phyloP scores from a whole-genome alignment of 1,284 basidiomycete genomes.

The Lignosus rhinocerotis region DNA sequence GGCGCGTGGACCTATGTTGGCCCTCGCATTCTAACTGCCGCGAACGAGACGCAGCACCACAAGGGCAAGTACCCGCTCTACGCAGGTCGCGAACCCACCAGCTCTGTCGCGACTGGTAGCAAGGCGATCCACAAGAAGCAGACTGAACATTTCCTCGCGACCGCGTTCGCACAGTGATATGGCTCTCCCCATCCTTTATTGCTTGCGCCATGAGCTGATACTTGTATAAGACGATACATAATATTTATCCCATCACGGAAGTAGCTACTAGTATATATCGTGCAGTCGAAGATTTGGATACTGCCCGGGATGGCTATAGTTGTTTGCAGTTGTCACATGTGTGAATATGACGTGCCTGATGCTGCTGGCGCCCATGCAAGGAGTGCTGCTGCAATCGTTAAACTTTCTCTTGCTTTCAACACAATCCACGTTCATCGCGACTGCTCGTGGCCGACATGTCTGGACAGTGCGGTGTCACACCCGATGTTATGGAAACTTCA shows the following conservation, averaged over 20 bases:
- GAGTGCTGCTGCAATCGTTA: neutral
- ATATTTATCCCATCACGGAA: neutral
- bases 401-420: neutral
- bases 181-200: too few species aligned
- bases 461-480: neutral
- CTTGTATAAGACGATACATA: neutral
- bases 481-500: neutral
- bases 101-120: constrained; percentile 89
- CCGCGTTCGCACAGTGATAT: constrained; percentile 45
- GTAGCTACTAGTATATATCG: neutral
- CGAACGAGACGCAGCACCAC: constrained; percentile 86
- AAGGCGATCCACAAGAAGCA: constrained; percentile 90
- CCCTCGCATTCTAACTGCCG: constrained; percentile 83
- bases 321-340: too few species aligned
- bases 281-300: neutral
- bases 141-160: constrained; percentile 69
- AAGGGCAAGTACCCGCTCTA: constrained; percentile 86
- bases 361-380: too few species aligned
- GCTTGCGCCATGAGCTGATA: neutral
- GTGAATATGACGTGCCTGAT: too few species aligned
- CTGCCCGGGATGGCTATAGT: neutral
- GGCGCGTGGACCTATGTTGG: constrained; percentile 94
- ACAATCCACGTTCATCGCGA: too few species aligned
- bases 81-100: constrained; percentile 85
- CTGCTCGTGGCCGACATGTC: neutral